phyloP scores from a whole-genome alignment of 2,329 filamentous ascomycete species.

The Myriosclerotinia duriaeana region DNA sequence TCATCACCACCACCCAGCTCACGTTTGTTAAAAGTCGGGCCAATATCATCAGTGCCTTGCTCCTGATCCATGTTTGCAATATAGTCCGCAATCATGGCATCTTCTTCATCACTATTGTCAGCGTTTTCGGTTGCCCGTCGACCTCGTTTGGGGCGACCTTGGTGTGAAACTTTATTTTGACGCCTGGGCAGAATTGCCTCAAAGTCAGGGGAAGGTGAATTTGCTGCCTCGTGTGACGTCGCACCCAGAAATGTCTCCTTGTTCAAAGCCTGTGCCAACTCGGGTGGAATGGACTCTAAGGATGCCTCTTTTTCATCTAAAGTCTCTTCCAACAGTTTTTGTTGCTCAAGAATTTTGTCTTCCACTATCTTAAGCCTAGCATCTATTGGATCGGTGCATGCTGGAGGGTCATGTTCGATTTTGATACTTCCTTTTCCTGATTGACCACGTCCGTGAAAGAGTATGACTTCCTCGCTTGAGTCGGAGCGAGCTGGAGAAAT shows the following conservation, averaged over 20 bases:
- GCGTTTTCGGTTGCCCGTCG: neutral
- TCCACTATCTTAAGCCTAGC: slow-evolving; percentile 37
- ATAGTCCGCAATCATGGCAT: slow-evolving; percentile 39
- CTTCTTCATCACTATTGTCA: slow-evolving; percentile 26
- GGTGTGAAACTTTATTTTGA: slow-evolving; percentile 12
- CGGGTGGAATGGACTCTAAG: slow-evolving; percentile 15
- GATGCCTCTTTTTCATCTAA: slow-evolving; percentile 27
- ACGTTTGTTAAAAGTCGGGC: slow-evolving; percentile 34
- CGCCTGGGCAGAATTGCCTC: slow-evolving; percentile 22
- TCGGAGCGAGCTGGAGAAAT: slow-evolving; percentile 47
- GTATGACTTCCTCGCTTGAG: slow-evolving; percentile 72
- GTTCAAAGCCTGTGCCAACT: slow-evolving; percentile 6
- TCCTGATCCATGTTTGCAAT: slow-evolving; percentile 42
- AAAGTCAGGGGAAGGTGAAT: slow-evolving; percentile 19
- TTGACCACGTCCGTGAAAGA: slow-evolving; percentile 58
- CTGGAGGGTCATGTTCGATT: slow-evolving; percentile 2
- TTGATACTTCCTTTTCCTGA: slow-evolving; percentile 21
- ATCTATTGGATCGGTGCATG: slow-evolving; percentile 30
- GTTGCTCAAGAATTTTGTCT: slow-evolving; percentile 35
- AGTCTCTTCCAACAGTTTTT: slow-evolving; percentile 36
- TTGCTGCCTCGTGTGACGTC: slow-evolving; percentile 5
- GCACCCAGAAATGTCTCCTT: slow-evolving; percentile 9
- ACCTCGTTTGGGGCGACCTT: slow-evolving; percentile 18
- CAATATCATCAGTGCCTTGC: slow-evolving; percentile 19
- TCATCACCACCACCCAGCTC: slow-evolving; percentile 48